Base-by-base conservation (phyloP, 305 asterid genomes). In the Solanum hybrid region DNA sequence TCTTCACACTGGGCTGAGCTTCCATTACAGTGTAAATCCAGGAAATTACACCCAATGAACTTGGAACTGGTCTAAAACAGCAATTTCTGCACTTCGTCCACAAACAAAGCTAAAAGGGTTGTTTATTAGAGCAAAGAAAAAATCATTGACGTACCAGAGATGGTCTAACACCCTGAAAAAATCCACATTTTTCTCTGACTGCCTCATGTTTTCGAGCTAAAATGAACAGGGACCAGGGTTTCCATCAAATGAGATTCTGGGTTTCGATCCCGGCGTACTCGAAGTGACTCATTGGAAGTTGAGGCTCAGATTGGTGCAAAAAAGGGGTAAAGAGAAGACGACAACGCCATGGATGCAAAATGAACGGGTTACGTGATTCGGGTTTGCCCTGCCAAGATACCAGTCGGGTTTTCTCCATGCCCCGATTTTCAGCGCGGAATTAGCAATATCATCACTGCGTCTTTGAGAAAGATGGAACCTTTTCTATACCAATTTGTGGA, bases 301-400 rank as follows among this genome's bases (percentile, higher is more conserved):
- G 73, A 83, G 87, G 87, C 3, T 45, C 38, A 17, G 27, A 45
- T 45, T 14, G 17, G 37, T 5, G n/a, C 15, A 36, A 79, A 11
- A 36, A 11, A 3, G 77, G 85, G 90, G 92, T 89, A 89, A 83
- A 89, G 88, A 91, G 94, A 85, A 41, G 2, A 13, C 20, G 70
- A 87, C 89, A 87, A 10, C 89, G 92, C 93, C 96, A 92, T 91
- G 96, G 94, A 91, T 91, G 94, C 93, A 81, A 81, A 33, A 31
- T 76, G 31, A 38, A 79, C 10, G 32, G 20, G 86, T 79, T 79
- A 1, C 22, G 0, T 79, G 86, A 38, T 81, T 31, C 92, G 78
- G 92, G 91, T 90, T 86, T 72, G 92, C 91, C 94, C 92, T 77
- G 92, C 94, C 96, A 94, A 92, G 94, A 90, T 92, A 90, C 93